Percentiles rank a stretch among this genome's conserved stretches.
phyloP scores from a whole-genome alignment of 441 rosid species.

The Metrosideros polymorpha region DNA sequence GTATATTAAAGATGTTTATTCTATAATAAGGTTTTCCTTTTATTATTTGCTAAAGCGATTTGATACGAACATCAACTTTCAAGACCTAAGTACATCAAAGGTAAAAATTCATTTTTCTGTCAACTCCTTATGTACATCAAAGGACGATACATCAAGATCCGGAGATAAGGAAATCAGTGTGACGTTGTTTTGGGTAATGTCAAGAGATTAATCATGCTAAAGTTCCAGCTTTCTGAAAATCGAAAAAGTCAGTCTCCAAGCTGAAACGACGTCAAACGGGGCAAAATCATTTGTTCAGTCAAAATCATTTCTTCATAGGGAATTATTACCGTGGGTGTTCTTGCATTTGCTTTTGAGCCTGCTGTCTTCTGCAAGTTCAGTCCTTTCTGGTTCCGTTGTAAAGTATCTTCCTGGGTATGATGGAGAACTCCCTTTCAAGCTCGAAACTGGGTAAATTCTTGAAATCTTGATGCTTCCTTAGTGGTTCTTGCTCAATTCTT shows the following conservation, averaged over 20 bases:
- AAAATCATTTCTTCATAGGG: background rate
- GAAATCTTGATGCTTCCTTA: background rate
- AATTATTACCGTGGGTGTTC: background rate
- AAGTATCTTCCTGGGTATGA: constrained; percentile 23
- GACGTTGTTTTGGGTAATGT: background rate
- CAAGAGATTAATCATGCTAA: background rate
- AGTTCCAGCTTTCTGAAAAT: background rate
- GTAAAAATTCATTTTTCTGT: background rate
- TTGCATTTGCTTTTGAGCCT: background rate
- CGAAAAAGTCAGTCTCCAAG: background rate
- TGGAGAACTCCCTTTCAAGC: constrained; percentile 31
- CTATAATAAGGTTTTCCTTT: background rate
- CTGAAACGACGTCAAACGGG: background rate
- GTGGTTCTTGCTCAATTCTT: background rate
- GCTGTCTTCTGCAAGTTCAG: background rate
- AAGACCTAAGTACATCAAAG: background rate
- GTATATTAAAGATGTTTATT: background rate
- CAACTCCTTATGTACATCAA: background rate
- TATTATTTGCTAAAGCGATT: background rate
- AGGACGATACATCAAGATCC: background rate
- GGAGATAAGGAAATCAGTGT: background rate
- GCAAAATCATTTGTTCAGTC: background rate
- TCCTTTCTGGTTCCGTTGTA: constrained; percentile 1
- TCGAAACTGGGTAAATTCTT: constrained; percentile 27
- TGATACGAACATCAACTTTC: no score